Conservation (phyloP, 106 monocot species). For the Acorus gramineus region DNA sequence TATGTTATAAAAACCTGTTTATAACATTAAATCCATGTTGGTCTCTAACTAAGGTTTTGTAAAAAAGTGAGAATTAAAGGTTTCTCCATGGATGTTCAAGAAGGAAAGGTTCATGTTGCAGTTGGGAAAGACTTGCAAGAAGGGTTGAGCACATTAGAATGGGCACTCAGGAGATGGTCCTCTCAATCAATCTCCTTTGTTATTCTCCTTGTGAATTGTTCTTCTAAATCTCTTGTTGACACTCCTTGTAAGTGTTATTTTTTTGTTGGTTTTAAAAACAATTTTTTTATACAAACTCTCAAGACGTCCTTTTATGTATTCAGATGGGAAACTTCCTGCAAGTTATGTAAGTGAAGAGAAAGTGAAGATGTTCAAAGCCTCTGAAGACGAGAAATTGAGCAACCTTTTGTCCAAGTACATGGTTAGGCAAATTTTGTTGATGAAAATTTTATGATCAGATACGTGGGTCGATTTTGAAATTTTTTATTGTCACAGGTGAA, state of each 20-base stretch:
- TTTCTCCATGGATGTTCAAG: not conserved
- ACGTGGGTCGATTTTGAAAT: not conserved
- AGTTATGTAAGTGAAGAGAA: not conserved
- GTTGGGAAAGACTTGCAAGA: not conserved
- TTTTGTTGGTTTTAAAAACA: too few relatives aligned
- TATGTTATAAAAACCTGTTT: too few relatives aligned
- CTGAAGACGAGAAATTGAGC: not conserved
- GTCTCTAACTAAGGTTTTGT: too few relatives aligned
- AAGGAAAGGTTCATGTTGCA: constrained; percentile 1
- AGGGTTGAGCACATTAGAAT: not conserved
- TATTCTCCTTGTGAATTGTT: not conserved
- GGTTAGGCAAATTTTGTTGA: too few relatives aligned
- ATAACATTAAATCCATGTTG: too few relatives aligned
- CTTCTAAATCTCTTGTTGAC: not conserved
- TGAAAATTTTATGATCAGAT: not conserved
- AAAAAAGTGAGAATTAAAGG: too few relatives aligned
- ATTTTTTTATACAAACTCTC: too few relatives aligned
- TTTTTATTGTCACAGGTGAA: not conserved
- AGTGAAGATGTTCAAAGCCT: not conserved
- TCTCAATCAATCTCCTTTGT: not conserved
- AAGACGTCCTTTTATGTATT: too few relatives aligned
- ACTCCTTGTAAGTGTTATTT: not conserved
- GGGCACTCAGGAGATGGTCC: not conserved
- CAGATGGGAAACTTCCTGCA: not conserved
- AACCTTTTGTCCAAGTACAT: too few relatives aligned